Evolutionary conservation across 371 early-diverging fungal species (phyloP).

Genomic region (Synchytrium microbalum): DNA sequence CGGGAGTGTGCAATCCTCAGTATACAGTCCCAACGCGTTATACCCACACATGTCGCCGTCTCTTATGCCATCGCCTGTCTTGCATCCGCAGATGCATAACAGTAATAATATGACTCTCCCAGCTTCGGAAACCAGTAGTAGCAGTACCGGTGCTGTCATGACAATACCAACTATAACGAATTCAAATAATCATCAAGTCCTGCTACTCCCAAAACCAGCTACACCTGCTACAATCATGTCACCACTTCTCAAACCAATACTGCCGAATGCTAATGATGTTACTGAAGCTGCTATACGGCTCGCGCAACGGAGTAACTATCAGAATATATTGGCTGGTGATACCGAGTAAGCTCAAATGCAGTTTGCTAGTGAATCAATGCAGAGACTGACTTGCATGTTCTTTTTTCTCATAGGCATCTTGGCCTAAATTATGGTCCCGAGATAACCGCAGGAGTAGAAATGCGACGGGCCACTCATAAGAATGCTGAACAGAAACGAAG

Average conservation of each 20-base stretch:
- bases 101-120: too few relatives aligned
- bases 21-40: too few relatives aligned
- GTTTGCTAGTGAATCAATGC: too few relatives aligned
- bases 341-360: slow-evolving; percentile 43
- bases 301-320: slow-evolving; percentile 78
- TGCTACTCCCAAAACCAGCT: slow-evolving; percentile 28
- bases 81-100: too few relatives aligned
- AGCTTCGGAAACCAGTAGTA: too few relatives aligned
- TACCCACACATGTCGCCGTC: too few relatives aligned
- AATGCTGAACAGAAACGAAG: slow-evolving; percentile 91
- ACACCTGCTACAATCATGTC: slow-evolving; percentile 29
- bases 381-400: neutral
- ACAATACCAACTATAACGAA: too few relatives aligned
- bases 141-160: too few relatives aligned
- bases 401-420: slow-evolving; percentile 28
- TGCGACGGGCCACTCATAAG: slow-evolving; percentile 73
- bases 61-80: too few relatives aligned
- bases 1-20: too few relatives aligned
- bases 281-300: slow-evolving; percentile 42
- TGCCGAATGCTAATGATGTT: too few relatives aligned
- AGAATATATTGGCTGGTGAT: slow-evolving; percentile 73
- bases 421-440: slow-evolving; percentile 68
- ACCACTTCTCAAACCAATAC: slow-evolving; percentile 30
- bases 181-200: too few relatives aligned
- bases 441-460: slow-evolving; percentile 65